Base-by-base conservation (phyloP, 1,139 yeast species). In the Diutina ranongensis region DNA sequence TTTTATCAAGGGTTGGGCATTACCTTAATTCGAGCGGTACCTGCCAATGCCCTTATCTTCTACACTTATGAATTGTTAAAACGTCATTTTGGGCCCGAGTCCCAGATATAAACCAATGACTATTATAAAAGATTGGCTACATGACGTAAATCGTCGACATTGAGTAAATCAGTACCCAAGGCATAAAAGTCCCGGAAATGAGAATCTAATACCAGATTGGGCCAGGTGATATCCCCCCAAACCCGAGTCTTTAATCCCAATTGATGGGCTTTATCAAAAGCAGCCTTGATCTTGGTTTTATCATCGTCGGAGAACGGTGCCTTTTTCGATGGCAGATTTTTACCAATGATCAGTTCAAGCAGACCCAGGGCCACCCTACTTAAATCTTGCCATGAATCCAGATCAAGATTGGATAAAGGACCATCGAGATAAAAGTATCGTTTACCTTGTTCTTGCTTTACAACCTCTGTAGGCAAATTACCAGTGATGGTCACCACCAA, bases 41-140 rank as follows among this genome's bases (percentile, higher is more conserved):
- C 97, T 0, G 88, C 96, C 1, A 86, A 87, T 55, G 96, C 97
- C 2, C 71, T 83, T 31, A 86, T 89, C 40, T 89, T 89, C 63
- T 78, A 83, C 54, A 71, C 82, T 13, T 87, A 88, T 57, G 95
- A 88, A 58, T 64, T 75, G 34, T 61, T 86, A 49, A 82, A 81
- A 58, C 58, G 61, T 46, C 52, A 58, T 41, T 68, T 64, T 48
- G 42, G 42, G 5, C 42, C 42, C 20, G 8, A 25, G 10, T 25
- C 28, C 28, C 28, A 25, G 5, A 20, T 35, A 19, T 15, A 12
- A 3, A 20, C 3, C 31, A 40, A 22, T 25, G 5, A 5, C 34
- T 15, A 31, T 40, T 49, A 57, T 44, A 61, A 58, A 45, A 49
- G 48, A 15, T 53, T 50, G 31, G 57, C 57, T 3, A 65, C 65